Evolutionary conservation across 805 yeast species (phyloP), one percentile per base, ranked within the genome.

Genomic region (Huiozyma sinensis): DNA sequence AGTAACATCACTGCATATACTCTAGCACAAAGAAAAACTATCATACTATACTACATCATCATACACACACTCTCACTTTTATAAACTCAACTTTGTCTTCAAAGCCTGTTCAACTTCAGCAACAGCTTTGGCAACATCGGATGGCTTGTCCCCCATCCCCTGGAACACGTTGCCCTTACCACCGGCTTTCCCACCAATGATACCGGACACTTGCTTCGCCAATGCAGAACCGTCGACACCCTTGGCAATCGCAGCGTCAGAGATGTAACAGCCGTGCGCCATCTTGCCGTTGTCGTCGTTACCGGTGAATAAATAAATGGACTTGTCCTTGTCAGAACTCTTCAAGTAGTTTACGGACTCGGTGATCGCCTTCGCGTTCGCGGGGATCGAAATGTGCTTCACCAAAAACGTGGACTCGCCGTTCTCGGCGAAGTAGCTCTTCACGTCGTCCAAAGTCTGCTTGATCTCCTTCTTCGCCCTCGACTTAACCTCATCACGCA

Each of bases 161-260:
- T 92, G 98, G 55, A 87, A 86, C 44, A 89, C 80, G 52, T 87
- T 85, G 50, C 96, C 97, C 68, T 87, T 92, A 65, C 99, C 99
- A 69, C 99, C 99, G 46, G 95, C 94, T 65, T 83, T 87, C 66
- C 99, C 99, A 52, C 98, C 99, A 54, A 92, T 78, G 55, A 72
- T 70, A 33, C 70, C 66, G 38, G 89, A 70, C 38, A 84, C 97
- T 45, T 74, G 68, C 43, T 72, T 66, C 31, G 94, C 94, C 53
- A 88, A 73, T 29, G 77, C 88, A 46, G 81, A 73, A 43, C 94
- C 89, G 50, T 81, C 74, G 17, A 87, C 71, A 53, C 88, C 88
- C 60, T 79, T 74, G 39, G 70, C 71, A 51, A 81, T 67, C 35
- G 88, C 84, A 36, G 66, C 79, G 49, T 83, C 79, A 1, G 90